Evolutionary conservation across 331 rosid genomes (phyloP), one percentile per base, ranked within the genome.

Genomic region (Quercus phellos): DNA sequence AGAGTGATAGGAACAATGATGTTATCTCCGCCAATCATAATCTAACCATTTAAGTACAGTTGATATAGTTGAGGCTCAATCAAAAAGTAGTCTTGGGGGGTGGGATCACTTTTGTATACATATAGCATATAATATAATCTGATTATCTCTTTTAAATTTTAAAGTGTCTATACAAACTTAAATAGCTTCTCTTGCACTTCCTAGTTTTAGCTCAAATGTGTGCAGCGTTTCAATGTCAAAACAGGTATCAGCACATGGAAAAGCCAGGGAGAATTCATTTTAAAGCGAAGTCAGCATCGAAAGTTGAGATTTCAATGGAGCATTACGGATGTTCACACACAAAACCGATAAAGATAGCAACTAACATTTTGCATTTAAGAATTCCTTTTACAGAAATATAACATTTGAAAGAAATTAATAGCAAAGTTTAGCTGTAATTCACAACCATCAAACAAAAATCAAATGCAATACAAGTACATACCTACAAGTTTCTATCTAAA

Each of bases 341-440:
- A 66, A 77, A 81, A 38, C 46, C 50, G 0, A 77, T 50, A 55
- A 77, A 46, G 14, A 68, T 70, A 13, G 78, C n/a, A 46, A 38
- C 38, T 29, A 58, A 53, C 83, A 70, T 32, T 82, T 67, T 30
- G 69, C 76, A 70, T 64, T 32, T 9, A 29, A 43, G 42, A 77
- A 80, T 66, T 67, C 74, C 71, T 50, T 19, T 32, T 50, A 26
- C 30, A 46, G 69, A 77, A 50, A 2, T 19, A 12, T 75, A 42
- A 63, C 67, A 38, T 35, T 38, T 55, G 64, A 55, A 80, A 46
- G 63, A 81, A 79, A 79, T 72, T 55, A 67, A 22, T 60, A 81
- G 67, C 22, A 3, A 64, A 16, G 70, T 64, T 30, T 42, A 17
- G 12, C 29, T 21, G 22, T 19, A 19, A 56, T 3, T 21, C 63